Conservation (phyloP, 305 asterid genomes). For the Solanum hybrid region DNA sequence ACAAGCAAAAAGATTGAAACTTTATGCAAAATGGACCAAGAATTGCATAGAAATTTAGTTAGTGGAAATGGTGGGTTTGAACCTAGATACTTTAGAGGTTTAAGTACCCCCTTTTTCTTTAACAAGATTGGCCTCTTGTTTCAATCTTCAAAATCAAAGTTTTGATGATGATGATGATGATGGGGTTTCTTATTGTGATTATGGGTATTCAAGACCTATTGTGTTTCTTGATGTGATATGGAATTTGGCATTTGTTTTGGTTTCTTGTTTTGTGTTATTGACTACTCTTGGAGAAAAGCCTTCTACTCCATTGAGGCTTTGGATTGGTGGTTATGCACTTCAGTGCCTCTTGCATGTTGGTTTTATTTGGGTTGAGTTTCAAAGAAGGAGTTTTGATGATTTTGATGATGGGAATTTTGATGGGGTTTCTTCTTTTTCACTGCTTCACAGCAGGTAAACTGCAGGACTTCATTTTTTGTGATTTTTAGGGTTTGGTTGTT, state of each 20-base stretch:
- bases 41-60: constrained; percentile 11
- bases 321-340: constrained; percentile 74
- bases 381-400: constrained; percentile 28
- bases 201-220: constrained; percentile 55
- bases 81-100: not conserved
- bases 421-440: constrained; percentile 22
- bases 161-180: constrained; percentile 7
- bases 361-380: constrained; percentile 56
- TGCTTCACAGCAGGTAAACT: constrained; percentile 38
- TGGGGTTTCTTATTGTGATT: constrained; percentile 14
- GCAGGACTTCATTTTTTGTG: not conserved
- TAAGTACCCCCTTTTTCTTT: constrained; percentile 21
- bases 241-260: constrained; percentile 66
- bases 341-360: constrained; percentile 74
- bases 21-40: constrained; percentile 29
- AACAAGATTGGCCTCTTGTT: constrained; percentile 20
- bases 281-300: constrained; percentile 48
- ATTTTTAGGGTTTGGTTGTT: not conserved
- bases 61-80: constrained; percentile 11
- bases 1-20: not conserved
- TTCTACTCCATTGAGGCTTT: constrained; percentile 57
- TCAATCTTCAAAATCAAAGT: constrained; percentile 17
- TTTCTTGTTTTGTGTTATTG: constrained; percentile 46
- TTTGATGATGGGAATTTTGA: constrained; percentile 9
- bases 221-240: constrained; percentile 70